A percentile compares a stretch with the other conserved stretches of the same genome.
These are phyloP conservation scores for Cladosporium sp. DNA, from an alignment of 2,329 filamentous ascomycete genomes.

Conservation along the genomic window DNA sequence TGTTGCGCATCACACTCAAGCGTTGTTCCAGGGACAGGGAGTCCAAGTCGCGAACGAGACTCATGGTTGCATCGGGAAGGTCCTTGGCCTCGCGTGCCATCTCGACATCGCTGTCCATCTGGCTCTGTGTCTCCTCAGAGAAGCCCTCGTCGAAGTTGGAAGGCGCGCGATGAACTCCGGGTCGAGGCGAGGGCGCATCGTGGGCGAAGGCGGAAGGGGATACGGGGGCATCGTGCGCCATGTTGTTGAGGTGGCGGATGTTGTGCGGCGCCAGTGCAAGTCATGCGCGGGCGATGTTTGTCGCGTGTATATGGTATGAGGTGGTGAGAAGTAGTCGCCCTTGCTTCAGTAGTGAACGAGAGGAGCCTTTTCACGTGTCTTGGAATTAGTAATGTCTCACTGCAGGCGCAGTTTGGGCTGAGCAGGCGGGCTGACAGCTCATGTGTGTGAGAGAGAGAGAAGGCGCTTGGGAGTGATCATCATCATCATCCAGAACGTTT, in stretches of 20 bases:
- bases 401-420: no score
- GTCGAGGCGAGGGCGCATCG: constrained; percentile 15
- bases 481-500: no score
- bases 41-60: constrained; percentile 10
- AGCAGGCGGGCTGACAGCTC: no score
- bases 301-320: not conserved
- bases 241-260: constrained; percentile 9
- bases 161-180: constrained; percentile 18
- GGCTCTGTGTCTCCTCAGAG: constrained; percentile 63
- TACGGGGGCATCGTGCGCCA: constrained; percentile 7
- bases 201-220: not conserved
- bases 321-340: not conserved
- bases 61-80: constrained; percentile 9
- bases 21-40: constrained; percentile 8
- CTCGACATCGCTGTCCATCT: constrained; percentile 39
- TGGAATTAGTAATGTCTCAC: no score
- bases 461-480: no score
- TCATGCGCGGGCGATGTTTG: constrained; percentile 6
- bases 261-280: constrained; percentile 8
- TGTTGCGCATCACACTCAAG: constrained; percentile 9
- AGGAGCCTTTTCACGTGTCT: constrained; percentile 1
- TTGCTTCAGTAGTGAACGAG: not conserved
- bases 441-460: no score
- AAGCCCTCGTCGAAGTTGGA: constrained; percentile 71
- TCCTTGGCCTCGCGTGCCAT: constrained; percentile 16